Conservation (phyloP, 129 eudicot genomes). For the Oenanthe sinensis region DNA sequence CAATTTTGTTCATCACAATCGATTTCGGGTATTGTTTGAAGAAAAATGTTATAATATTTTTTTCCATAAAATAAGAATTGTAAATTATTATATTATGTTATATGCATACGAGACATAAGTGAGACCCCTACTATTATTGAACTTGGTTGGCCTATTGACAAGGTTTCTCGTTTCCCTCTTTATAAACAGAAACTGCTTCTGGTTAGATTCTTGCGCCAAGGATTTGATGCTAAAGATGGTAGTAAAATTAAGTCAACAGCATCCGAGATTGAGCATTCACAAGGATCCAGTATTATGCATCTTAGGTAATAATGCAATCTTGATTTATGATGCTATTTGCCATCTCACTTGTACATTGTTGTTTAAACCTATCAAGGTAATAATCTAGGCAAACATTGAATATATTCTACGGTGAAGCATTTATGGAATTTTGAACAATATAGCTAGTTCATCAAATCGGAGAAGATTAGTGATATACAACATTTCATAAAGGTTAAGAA, state of each 20-base stretch:
- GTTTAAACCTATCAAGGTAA: background rate
- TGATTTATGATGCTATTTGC: background rate
- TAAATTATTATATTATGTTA: background rate
- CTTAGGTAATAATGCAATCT: slow-evolving; percentile 23
- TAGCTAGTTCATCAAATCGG: too few species aligned
- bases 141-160: background rate
- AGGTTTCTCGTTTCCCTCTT: background rate
- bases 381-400: too few species aligned
- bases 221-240: slow-evolving; percentile 20
- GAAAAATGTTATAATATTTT: background rate
- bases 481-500: too few species aligned
- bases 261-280: background rate
- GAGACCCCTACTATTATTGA: background rate
- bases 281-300: slow-evolving; percentile 17
- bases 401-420: background rate
- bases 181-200: slow-evolving; percentile 48
- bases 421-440: background rate
- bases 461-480: too few species aligned
- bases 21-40: slow-evolving; percentile 41
- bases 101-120: background rate
- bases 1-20: slow-evolving; percentile 60
- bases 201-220: slow-evolving; percentile 41
- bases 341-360: background rate
- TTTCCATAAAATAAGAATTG: background rate
- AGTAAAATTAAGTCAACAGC: slow-evolving; percentile 10